Base-by-base conservation (phyloP, 768 basidiomycete genomes). In the Leccinum rimulosum region DNA sequence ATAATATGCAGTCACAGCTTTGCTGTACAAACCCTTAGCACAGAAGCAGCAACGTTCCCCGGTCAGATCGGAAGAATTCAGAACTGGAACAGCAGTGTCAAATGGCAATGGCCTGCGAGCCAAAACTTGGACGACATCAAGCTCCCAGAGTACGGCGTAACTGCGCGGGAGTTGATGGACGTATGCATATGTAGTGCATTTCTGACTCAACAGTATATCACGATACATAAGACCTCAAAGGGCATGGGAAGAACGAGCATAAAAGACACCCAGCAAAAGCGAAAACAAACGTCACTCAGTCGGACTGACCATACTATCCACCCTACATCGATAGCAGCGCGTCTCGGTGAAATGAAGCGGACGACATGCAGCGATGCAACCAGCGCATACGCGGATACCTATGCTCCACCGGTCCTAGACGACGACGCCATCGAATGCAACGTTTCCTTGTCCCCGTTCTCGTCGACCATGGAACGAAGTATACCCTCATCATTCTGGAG, bases 401-500 rank as follows among this genome's bases (percentile, higher is more conserved):
- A 43, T n/a, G 0, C 40, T 43, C n/a, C 9, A 43, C 40, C n/a
- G n/a, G 10, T n/a, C 40, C 40, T 10, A 43, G n/a, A 43, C 40
- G 40, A 43, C n/a, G 4, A 11, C 27, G 27, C 27, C 76, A 81
- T 81, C 2, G 70, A 77, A 59, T 81, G 79, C 31, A 88, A 64
- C 9, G 63, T 67, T 9, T 79, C 78, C 59, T 74, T 81, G 62
- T 87, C 84, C 3, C 76, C 79, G 56, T 82, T 85, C 60, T 81
- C 80, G 47, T 87, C 81, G 0, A 88, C 84, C 48, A 87, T 69
- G 5, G 82, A 70, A 52, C 81, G 78, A 50, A 87, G 73, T 57
- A 74, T 70, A 6, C 85, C 82, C n/a, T 73, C 73, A 54, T 83
- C 73, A 49, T 83, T 83, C 51, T 71, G 72, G 45, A 89, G 75